Base-by-base conservation (phyloP, 768 basidiomycete genomes). In the Pleurotus salmoneostramineus region DNA sequence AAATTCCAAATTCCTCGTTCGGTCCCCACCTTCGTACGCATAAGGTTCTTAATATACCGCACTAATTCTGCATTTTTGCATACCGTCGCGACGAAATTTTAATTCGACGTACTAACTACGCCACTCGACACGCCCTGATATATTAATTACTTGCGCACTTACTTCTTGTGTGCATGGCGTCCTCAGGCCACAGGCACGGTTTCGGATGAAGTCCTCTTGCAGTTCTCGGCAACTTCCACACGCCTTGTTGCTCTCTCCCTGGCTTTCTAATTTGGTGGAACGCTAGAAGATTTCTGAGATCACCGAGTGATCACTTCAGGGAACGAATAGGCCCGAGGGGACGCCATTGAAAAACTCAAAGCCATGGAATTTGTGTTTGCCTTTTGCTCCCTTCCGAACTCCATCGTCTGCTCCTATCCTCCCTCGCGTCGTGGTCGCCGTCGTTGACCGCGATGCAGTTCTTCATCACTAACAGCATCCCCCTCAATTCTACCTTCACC, bases 401-500 rank as follows among this genome's bases (percentile, higher is more conserved):
- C 52, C 37, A 35, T 32, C 21, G 8, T 27, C n/a, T 40, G 52
- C 8, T 55, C 34, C 52, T 36, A 15, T 33, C n/a, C 37, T 14
- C 52, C 21, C 8, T 21, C 40, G 52, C 10, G 6, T 55, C 52
- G 35, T 40, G 37, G 14, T n/a, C 52, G n/a, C 10, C 40, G 35
- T 52, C 50, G 27, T 40, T 31, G 2, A 17, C 32, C 12, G 33
- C 32, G 8, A 69, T 69, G 68, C 62, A 60, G 35, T 61, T 69
- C 33, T 67, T 65, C 43, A 60, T 69, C 42, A 63, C 60, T 14
- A 60, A 59, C 51, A 50, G 59, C 31, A 60, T 61, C 14, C 56
- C 64, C 34, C 56, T 64, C 47, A 66, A 69, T 56, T 61, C 65
- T 2, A 63, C 58, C 33, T 65, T 65, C 51, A 60, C 45, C 34